Conservation (phyloP, 1,284 basidiomycete species). For the Pyrrhoderma lamaoense region DNA sequence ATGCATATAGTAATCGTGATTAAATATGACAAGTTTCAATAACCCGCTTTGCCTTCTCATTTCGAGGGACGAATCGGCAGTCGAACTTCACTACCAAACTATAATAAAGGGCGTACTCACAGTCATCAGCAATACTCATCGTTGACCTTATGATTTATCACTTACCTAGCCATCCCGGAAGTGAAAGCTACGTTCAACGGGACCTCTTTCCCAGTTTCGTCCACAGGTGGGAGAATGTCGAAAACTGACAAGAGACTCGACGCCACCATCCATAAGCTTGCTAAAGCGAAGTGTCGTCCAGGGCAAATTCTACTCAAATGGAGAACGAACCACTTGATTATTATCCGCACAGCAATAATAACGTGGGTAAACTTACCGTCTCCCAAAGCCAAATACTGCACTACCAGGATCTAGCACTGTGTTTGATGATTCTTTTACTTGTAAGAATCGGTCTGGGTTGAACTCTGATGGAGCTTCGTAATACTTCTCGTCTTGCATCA, state of each 20-base stretch:
- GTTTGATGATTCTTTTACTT: background rate
- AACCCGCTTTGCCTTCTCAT: background rate
- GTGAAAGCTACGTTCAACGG: background rate
- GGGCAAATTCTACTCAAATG: conserved; percentile 7
- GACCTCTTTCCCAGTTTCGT: conserved; percentile 7
- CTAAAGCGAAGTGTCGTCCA: conserved; percentile 8
- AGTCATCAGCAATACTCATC: too few relatives aligned
- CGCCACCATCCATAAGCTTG: conserved; percentile 10
- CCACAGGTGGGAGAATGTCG: conserved; percentile 9
- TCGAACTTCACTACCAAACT: conserved; percentile 7
- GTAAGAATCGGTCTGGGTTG: conserved; percentile 5
- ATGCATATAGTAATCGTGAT: too few relatives aligned
- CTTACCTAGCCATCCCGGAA: background rate
- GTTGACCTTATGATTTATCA: too few relatives aligned
- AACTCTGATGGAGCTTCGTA: conserved; percentile 13
- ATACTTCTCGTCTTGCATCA: conserved; percentile 14
- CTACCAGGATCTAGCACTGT: background rate
- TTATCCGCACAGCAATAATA: background rate
- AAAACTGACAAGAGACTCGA: conserved; percentile 12
- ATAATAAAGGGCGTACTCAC: background rate
- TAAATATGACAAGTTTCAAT: background rate
- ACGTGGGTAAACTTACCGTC: background rate
- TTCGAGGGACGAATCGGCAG: conserved; percentile 7
- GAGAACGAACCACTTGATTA: background rate
- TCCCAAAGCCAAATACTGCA: conserved; percentile 1